Percentiles rank a stretch among this genome's conserved stretches.
These are phyloP conservation scores for Arachnomyces sp. DNA, from an alignment of 2,329 filamentous ascomycete species.

Conservation along the genomic window DNA sequence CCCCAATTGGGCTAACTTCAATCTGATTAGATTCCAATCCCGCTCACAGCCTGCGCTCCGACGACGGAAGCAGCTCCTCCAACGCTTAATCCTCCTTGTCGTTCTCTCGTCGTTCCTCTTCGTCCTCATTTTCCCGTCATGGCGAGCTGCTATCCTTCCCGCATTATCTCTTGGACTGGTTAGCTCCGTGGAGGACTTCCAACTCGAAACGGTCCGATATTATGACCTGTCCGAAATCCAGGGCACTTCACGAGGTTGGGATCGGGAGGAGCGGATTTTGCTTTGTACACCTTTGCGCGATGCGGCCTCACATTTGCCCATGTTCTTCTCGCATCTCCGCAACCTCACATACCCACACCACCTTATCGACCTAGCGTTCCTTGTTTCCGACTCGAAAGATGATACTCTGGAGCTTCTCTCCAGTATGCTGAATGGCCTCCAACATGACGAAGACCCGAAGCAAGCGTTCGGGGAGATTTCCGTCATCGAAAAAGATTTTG, in stretches of 20 bases:
- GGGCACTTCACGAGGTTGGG: conserved; percentile 88
- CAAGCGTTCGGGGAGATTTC: conserved; percentile 92
- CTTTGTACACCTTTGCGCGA: conserved; percentile 91
- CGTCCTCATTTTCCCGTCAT: conserved; percentile 68
- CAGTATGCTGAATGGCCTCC: conserved; percentile 66
- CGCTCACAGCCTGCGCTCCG: conserved; percentile 65
- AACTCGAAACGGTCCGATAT: conserved; percentile 92
- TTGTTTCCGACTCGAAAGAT: conserved; percentile 96
- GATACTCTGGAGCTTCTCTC: conserved; percentile 70
- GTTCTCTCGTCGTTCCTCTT: conserved; percentile 52
- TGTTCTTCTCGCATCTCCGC: conserved; percentile 97
- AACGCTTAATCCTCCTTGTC: conserved; percentile 55
- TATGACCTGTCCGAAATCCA: conserved; percentile 90
- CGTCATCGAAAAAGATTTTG: conserved; percentile 98
- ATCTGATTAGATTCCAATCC: conserved; percentile 63
- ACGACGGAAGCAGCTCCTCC: conserved; percentile 63
- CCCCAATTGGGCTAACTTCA: neutral
- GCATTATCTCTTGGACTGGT: conserved; percentile 62
- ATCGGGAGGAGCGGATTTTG: conserved; percentile 88
- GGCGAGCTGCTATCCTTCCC: conserved; percentile 54
- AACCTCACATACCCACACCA: conserved; percentile 98
- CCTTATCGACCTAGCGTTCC: conserved; percentile 88
- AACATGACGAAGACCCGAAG: conserved; percentile 67
- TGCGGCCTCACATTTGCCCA: conserved; percentile 79
- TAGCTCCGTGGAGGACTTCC: conserved; percentile 57